Evolutionary conservation across 2,329 filamentous ascomycete genomes (phyloP), one percentile per base, ranked within the genome.

Genomic region (Verticillium nonalfalfae): DNA sequence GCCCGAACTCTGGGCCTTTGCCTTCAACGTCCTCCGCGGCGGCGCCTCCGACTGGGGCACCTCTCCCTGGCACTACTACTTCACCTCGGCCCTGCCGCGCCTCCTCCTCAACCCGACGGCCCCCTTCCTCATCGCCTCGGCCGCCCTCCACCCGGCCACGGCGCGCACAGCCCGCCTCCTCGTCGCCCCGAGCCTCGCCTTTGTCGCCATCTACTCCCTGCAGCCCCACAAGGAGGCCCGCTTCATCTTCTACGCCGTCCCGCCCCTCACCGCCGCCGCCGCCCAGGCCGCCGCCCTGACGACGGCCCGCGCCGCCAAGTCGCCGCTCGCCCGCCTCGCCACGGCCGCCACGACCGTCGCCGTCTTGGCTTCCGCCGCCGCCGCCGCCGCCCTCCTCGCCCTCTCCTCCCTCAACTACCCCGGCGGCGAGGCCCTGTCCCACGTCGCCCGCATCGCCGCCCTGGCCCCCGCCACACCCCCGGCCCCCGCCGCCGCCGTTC

Each of bases 181-280:
- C 0, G 79, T 90, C 4, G 68, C 88, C 2, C 93, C 95, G 0
- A 82, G 85, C 10, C 66, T 96, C 1, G 74, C 84, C 35, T 99
- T 93, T 73, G 81, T 96, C 21, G 82, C 82, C 4, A 74, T 96
- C 54, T 98, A 97, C 79, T 97, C 92, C 65, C 68, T 92, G 58
- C 90, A 97, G 64, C 93, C 94, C 0, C 95, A 99, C 78, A 99
- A 99, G 73, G 95, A 99, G 77, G 90, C 93, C 73, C 90, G 95
- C 18, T 99, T 99, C 79, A 88, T 99, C 67, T 87, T 98, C 69
- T 98, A 98, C 76, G 82, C 86, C 59, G 81, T 96, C 31, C 95
- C 95, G 0, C 82, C 89, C 0, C 78, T 98, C 35, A 97, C 93
- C 0, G 89, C 89, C 11, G 84, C 88, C 2, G 89, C 92, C 0